Base-by-base conservation (phyloP, 2,329 filamentous ascomycete species). In the Plenodomus biglobosus region DNA sequence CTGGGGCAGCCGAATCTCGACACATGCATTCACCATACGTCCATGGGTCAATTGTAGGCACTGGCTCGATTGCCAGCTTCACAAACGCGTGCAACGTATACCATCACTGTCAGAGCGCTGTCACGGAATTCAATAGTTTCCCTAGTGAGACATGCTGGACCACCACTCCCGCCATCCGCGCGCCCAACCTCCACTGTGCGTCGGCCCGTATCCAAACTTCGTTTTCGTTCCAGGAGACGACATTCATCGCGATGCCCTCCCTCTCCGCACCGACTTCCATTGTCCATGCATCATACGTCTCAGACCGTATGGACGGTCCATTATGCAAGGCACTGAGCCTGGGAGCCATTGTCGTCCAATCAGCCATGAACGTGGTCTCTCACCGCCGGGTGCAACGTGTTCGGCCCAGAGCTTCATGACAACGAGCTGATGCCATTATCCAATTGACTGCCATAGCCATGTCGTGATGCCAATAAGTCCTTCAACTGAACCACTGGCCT, bases 281-380 rank as follows among this genome's bases (percentile, higher is more conserved):
- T 21, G 38, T 53, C 54, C 42, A 48, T 48, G 49, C 45, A 50
- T 44, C 43, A 47, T 52, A 5, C 22, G 16, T 8, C 18, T 17
- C 32, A 6, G 8, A 37, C 35, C 4, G 7, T 37, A 17, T 10
- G 17, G 32, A 37, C 35, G 35, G 16, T n/a, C 44, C 34, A 42
- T 40, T 57, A 54, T 57, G 56, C 51, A 55, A 50, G 48, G 47
- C 34, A 42, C 38, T 32, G n/a, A 19, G 24, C 34, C 37, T 55
- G 52, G 56, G 54, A 48, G 40, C 37, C 40, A 41, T 61, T 62
- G 50, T 59, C 58, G 57, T 50, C 68, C 68, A 71, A 71, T 71
- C 66, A 62, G 55, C 59, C 59, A 34, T 46, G 57, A 71, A 71
- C 68, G 68, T 71, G 68, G 64, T 44, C 64, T 48, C 62, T 62